These are phyloP conservation scores for Gossypioides kirkii DNA, from an alignment of 345 rosid genomes.

Conservation along the genomic window DNA sequence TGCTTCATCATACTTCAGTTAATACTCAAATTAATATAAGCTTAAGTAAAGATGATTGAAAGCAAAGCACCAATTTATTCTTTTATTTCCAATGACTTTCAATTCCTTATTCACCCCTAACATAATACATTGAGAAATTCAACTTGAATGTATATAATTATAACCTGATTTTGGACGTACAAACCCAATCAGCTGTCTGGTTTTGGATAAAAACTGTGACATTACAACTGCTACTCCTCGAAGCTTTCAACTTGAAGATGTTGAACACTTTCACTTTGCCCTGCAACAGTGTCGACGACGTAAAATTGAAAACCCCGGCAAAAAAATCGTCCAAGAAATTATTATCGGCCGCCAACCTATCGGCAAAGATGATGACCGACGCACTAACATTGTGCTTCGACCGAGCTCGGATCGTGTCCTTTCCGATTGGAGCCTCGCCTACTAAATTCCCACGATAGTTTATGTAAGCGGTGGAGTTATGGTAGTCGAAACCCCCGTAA, in stretches of 20 bases:
- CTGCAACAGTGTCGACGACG: constrained; percentile 26
- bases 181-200: constrained; percentile 5
- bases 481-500: constrained; percentile 33
- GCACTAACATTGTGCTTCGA: constrained; percentile 22
- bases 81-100: not conserved
- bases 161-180: constrained; percentile 18
- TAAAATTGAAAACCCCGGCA: constrained; percentile 24
- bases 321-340: constrained; percentile 10
- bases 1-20: constrained; percentile 5
- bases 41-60: constrained; percentile 2
- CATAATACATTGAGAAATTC: not conserved
- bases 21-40: not conserved
- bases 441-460: constrained; percentile 17
- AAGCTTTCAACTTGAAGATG: constrained; percentile 30
- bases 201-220: not conserved
- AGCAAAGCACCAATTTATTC: constrained; percentile 3
- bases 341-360: constrained; percentile 15
- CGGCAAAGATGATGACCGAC: constrained; percentile 18
- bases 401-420: constrained; percentile 28
- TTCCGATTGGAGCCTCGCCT: constrained; percentile 24
- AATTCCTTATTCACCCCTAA: not conserved
- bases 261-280: constrained; percentile 28
- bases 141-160: not conserved
- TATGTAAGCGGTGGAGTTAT: constrained; percentile 21
- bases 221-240: constrained; percentile 19